Evolutionary conservation across 345 rosid genomes (phyloP).

Genomic region (Lepidium sativum): DNA sequence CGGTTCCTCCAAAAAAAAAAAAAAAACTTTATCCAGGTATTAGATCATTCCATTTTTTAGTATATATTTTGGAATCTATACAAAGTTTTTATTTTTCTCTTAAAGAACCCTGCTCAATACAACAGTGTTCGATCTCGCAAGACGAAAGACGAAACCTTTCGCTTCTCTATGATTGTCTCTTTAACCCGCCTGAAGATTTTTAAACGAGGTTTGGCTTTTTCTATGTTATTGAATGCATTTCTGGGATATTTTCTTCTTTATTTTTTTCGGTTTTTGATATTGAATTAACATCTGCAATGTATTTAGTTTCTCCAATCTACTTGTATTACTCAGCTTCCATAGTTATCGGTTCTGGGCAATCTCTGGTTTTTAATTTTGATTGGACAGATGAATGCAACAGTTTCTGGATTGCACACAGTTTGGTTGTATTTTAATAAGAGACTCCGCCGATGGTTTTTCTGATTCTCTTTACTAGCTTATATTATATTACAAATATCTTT

Average conservation of each 20-base stretch:
- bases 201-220: neutral
- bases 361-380: neutral
- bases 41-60: neutral
- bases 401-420: constrained; percentile 18
- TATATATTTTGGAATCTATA: neutral
- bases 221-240: neutral
- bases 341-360: neutral
- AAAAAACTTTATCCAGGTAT: neutral
- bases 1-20: too few species aligned
- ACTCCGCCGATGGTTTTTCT: neutral
- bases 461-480: neutral
- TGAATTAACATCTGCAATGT: neutral
- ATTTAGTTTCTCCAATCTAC: neutral
- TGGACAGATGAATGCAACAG: constrained; percentile 10
- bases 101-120: neutral
- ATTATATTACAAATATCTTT: neutral
- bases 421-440: neutral
- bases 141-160: neutral
- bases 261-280: neutral
- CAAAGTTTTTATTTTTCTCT: neutral
- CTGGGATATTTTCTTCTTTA: neutral
- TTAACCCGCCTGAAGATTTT: neutral
- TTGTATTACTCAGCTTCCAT: neutral
- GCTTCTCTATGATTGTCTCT: neutral
- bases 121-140: neutral